Base-by-base conservation (phyloP, 1,284 basidiomycete genomes). In the Xerocomus nothofagi region DNA sequence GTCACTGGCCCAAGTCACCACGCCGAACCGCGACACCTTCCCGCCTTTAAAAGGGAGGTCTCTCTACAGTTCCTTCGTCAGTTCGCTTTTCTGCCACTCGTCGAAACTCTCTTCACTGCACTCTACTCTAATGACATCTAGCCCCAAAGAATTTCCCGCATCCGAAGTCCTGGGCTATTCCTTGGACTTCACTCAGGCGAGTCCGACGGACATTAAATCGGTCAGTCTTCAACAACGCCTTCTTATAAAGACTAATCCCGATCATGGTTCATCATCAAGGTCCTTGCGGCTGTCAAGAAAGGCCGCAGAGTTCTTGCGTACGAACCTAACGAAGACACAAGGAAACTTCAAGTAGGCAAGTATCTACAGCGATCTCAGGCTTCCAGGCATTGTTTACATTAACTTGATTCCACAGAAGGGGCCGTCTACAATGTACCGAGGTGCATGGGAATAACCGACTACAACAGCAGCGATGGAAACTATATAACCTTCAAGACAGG, bases 171-270 rank as follows among this genome's bases (percentile, higher is more conserved):
- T 50, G 24, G 49, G 49, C 34, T 50, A 46, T 27, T 34, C 37
- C 42, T 39, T 50, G 37, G 49, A 50, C 43, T 50, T 50, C 17
- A 50, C 49, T 26, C 29, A 43, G 17, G 42, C 34, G 5, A 50
- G 49, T 33, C 49, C 49, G n/a, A 21, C n/a, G 30, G 49, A 50
- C 20, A 44, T 50, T 29, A 39, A 50, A 39, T 31, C 49, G 20
- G 45, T 47, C 15, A 12, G 37, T 39, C 5, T 30, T 39, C 14
- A 31, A 30, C 23, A 6, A 2, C 9, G 4, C 23, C 6, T 30
- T 18, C 7, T 11, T 32, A 3, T 31, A 18, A 6, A 11, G 3
- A 18, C 15, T 39, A 15, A 21, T 6, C 12, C 17, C 6, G 7
- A 39, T 24, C 17, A 15, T 39, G 6, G 14, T 10, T 17, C 21